These are phyloP conservation scores for Suaeda aralocaspica DNA, from an alignment of 148 eudicot species.

Conservation along the genomic window DNA sequence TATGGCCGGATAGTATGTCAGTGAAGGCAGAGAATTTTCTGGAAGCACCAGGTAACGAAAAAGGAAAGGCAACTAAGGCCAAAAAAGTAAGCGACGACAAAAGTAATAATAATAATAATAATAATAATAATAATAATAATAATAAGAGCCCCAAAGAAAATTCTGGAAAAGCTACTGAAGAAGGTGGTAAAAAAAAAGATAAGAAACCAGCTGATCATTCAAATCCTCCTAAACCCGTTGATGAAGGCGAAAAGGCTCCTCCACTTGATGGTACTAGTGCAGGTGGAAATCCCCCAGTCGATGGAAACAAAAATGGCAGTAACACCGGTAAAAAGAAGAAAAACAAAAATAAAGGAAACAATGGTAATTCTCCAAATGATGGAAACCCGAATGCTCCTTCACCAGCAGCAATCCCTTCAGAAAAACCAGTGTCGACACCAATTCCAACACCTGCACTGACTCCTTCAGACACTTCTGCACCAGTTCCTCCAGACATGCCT, in stretches of 20 bases:
- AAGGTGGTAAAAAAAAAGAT: constrained; percentile 15
- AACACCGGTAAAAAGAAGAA: constrained; percentile 27
- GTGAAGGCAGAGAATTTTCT: constrained; percentile 23
- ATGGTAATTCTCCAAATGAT: constrained; percentile 8
- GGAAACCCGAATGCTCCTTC: neutral
- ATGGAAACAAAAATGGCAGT: constrained; percentile 6
- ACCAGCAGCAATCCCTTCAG: neutral
- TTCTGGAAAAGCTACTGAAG: neutral
- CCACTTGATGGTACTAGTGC: neutral
- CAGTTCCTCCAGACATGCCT: neutral
- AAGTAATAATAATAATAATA: neutral
- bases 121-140: too few relatives aligned
- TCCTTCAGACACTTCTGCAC: neutral
- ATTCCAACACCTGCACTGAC: neutral
- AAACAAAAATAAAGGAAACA: constrained; percentile 25
- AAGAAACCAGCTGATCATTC: constrained; percentile 13
- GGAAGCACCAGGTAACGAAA: constrained; percentile 29
- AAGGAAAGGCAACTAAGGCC: constrained; percentile 20
- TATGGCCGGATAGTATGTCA: constrained; percentile 39
- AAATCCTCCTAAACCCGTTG: neutral
- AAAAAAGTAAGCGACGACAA: neutral
- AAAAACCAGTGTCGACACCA: neutral
- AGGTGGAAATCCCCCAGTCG: neutral
- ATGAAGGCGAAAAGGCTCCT: constrained; percentile 5
- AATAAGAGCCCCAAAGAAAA: neutral